These are phyloP conservation scores for Amylostereum chailletii DNA, from an alignment of 1,284 basidiomycete species.

Conservation along the genomic window DNA sequence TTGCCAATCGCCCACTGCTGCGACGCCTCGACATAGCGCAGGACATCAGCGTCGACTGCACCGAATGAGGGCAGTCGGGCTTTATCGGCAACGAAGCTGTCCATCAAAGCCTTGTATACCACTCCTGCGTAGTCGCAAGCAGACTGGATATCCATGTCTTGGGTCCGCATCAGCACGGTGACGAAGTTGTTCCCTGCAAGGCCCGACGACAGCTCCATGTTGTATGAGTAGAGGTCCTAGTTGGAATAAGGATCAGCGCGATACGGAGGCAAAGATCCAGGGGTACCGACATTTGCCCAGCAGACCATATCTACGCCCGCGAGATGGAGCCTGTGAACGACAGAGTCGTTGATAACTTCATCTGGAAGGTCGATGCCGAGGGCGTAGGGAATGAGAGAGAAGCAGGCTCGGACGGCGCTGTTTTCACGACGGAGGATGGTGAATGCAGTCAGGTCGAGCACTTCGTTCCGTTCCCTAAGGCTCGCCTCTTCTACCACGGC, in stretches of 20 bases:
- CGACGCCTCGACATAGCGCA: conserved; percentile 24
- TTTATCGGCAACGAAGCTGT: conserved; percentile 21
- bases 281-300: conserved; percentile 30
- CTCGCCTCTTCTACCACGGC: conserved; percentile 27
- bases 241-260: not conserved
- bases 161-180: conserved; percentile 28
- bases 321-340: conserved; percentile 26
- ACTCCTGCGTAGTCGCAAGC: conserved; percentile 26
- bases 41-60: conserved; percentile 21
- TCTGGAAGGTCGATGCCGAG: conserved; percentile 32
- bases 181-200: conserved; percentile 31
- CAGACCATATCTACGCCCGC: conserved; percentile 33
- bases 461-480: conserved; percentile 22
- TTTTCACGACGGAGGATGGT: conserved; percentile 29
- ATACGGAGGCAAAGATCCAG: not conserved
- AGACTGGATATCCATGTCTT: conserved; percentile 25
- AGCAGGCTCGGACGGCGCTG: conserved; percentile 30
- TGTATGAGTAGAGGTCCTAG: conserved; percentile 36
- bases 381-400: conserved; percentile 28
- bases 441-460: conserved; percentile 24
- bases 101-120: conserved; percentile 23
- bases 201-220: conserved; percentile 30
- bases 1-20: conserved; percentile 29
- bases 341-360: conserved; percentile 24
- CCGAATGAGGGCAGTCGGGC: conserved; percentile 23